phyloP scores from a whole-genome alignment of 257 asterid genomes.

The Fraxinus cuspidata region DNA sequence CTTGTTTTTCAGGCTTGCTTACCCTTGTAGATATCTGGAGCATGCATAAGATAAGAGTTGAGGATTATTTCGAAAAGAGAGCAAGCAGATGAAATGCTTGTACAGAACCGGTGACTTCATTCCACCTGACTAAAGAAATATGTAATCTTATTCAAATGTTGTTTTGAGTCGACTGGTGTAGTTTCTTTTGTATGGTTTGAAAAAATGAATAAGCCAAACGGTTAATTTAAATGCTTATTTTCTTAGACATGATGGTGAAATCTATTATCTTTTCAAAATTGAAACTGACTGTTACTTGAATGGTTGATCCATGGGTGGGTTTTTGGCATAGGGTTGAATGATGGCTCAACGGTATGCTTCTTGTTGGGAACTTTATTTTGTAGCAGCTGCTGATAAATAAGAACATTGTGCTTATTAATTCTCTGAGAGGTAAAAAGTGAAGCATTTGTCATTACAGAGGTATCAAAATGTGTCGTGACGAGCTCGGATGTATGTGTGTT shows the following conservation, averaged over 20 bases:
- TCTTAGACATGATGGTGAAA: not conserved
- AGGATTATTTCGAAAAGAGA: conserved; percentile 3
- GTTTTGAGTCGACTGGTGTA: conserved; percentile 25
- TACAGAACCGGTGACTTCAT: conserved; percentile 19
- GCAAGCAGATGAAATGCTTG: conserved; percentile 26
- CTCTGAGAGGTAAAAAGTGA: not conserved
- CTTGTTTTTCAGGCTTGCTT: conserved; percentile 21
- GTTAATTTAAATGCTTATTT: conserved; percentile 16
- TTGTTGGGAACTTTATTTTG: not conserved
- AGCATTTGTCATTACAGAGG: not conserved
- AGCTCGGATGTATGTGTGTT: too few relatives aligned
- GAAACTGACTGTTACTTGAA: not conserved
- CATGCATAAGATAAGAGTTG: conserved; percentile 21
- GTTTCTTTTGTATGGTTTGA: conserved; percentile 21
- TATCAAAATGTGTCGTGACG: not conserved
- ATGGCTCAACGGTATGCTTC: not conserved
- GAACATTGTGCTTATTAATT: not conserved
- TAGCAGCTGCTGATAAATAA: not conserved
- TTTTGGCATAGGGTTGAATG: not conserved
- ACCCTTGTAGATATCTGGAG: conserved; percentile 28
- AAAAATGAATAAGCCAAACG: conserved; percentile 18
- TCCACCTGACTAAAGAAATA: conserved; percentile 24
- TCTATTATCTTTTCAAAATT: conserved; percentile 4
- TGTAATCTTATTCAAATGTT: conserved; percentile 22
- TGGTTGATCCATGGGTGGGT: not conserved